phyloP scores from a whole-genome alignment of 2,329 filamentous ascomycete genomes.

The Aureobasidium melanogenum region DNA sequence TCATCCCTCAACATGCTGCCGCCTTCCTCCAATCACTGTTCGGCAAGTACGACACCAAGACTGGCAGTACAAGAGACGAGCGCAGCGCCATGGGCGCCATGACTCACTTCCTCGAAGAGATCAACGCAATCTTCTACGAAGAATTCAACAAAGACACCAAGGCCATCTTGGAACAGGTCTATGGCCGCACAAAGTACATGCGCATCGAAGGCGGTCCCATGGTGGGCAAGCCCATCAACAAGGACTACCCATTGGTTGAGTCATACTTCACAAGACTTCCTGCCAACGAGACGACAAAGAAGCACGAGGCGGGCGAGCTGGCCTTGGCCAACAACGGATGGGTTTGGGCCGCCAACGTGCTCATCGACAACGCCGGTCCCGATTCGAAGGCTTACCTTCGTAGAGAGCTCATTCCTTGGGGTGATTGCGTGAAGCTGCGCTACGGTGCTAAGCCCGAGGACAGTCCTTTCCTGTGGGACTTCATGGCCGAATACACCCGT shows the following conservation, averaged over 20 bases:
- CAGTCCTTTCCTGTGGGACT: constrained; percentile 89
- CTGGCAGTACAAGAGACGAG: constrained; percentile 41
- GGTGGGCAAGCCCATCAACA: constrained; percentile 69
- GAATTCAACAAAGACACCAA: constrained; percentile 82
- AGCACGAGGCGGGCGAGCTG: constrained; percentile 66
- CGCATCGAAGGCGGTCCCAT: constrained; percentile 89
- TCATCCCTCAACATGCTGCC: constrained; percentile 63
- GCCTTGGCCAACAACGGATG: constrained; percentile 93
- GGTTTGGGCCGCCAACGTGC: constrained; percentile 95
- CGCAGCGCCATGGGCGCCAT: constrained; percentile 45
- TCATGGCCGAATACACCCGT: constrained; percentile 87
- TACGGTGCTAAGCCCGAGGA: constrained; percentile 75
- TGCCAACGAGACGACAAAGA: constrained; percentile 64
- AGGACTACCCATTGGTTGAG: constrained; percentile 76
- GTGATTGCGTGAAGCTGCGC: constrained; percentile 92
- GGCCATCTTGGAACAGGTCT: constrained; percentile 82
- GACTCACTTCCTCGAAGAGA: constrained; percentile 61
- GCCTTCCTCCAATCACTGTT: constrained; percentile 58
- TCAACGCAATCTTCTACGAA: constrained; percentile 82
- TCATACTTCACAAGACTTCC: constrained; percentile 90
- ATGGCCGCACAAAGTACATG: constrained; percentile 90
- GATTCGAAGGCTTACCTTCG: constrained; percentile 88
- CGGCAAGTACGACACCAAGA: constrained; percentile 55
- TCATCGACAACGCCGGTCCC: constrained; percentile 87
- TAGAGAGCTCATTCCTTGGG: constrained; percentile 95